A percentile compares a stretch with the other conserved stretches of the same genome.
Conservation (phyloP, 441 rosid genomes). For the Populus tomentosa region DNA sequence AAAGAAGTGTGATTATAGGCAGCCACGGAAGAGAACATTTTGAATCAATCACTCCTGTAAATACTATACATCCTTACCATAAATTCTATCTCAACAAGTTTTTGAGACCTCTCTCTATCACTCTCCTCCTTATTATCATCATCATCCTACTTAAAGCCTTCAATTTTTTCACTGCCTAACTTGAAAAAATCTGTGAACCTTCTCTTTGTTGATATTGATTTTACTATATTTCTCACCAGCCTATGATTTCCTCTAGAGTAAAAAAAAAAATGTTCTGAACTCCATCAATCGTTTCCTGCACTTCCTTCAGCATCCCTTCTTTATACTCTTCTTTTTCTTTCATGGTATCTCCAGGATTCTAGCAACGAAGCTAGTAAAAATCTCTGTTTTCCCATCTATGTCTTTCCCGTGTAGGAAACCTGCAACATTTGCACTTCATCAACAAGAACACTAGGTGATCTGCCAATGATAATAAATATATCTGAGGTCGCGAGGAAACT, state of each 20-base stretch:
- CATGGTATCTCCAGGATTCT: background rate
- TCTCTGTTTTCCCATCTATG: background rate
- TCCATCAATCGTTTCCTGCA: background rate
- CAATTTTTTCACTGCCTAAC: background rate
- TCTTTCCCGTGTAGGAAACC: slow-evolving; percentile 22
- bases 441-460: background rate
- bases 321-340: background rate
- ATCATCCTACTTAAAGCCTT: background rate
- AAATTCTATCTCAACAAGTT: background rate
- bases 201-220: background rate
- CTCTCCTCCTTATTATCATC: background rate
- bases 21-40: background rate
- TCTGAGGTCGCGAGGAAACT: background rate
- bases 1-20: background rate
- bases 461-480: background rate
- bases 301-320: background rate
- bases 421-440: slow-evolving; percentile 21
- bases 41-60: background rate
- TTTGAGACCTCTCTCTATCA: background rate
- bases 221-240: background rate
- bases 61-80: background rate
- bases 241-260: background rate
- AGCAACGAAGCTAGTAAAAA: background rate
- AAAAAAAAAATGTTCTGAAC: background rate
- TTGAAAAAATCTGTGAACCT: background rate